phyloP scores from a whole-genome alignment of 1,284 basidiomycete species.

The Cryptococcus amylolentus region DNA sequence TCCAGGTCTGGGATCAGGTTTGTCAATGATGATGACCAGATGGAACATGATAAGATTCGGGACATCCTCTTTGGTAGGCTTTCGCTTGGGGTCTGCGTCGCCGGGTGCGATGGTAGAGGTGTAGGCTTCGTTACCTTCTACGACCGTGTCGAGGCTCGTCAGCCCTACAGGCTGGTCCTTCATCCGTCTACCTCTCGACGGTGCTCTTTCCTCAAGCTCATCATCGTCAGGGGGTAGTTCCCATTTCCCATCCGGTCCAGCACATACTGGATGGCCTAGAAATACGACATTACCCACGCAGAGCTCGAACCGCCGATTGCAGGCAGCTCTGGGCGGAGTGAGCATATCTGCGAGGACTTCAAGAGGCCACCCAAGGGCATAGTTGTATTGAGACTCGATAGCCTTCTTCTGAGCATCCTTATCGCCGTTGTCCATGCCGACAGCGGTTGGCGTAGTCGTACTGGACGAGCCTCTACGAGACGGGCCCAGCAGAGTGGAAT shows the following conservation, averaged over 20 bases:
- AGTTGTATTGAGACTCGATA: conserved; percentile 38
- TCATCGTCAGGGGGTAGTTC: conserved; percentile 29
- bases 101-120: background rate
- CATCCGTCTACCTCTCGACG: conserved; percentile 15
- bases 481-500: conserved; percentile 7
- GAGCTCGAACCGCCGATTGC: conserved; percentile 92
- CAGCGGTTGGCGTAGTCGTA: conserved; percentile 8
- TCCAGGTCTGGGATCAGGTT: conserved; percentile 66
- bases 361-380: conserved; percentile 67
- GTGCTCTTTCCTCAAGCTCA: conserved; percentile 16
- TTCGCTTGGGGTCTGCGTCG: background rate
- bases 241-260: conserved; percentile 70
- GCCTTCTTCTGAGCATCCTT: conserved; percentile 13
- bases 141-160: conserved; percentile 22
- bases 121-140: conserved; percentile 18
- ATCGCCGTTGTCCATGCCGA: background rate
- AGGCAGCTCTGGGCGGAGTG: conserved; percentile 72
- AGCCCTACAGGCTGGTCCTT: conserved; percentile 4
- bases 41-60: conserved; percentile 76
- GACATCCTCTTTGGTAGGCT: conserved; percentile 24
- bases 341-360: conserved; percentile 79
- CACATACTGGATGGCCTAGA: conserved; percentile 88
- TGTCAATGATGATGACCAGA: conserved; percentile 79
- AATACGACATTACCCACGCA: conserved; percentile 90
- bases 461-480: conserved; percentile 11